A percentile compares a stretch with the other conserved stretches of the same genome.
Conservation (phyloP, 208 protist genomes). For the Acanthamoeba lugdunensis region DNA sequence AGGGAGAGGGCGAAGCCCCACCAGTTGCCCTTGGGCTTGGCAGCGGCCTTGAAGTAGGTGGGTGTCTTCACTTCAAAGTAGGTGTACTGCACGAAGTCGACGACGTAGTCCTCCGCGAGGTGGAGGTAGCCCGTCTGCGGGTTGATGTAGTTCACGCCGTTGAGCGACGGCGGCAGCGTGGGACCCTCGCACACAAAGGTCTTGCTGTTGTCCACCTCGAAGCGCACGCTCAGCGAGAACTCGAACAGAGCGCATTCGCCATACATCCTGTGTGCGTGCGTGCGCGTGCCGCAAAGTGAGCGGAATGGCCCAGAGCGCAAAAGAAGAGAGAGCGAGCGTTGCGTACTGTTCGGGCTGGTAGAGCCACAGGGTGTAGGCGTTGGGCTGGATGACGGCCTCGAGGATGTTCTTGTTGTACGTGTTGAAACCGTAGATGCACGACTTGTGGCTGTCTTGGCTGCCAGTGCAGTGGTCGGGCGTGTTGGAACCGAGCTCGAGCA, state of each 20-base stretch:
- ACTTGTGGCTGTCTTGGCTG: not conserved
- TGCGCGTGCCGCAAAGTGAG: not conserved
- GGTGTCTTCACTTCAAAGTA: not conserved
- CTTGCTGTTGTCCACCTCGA: constrained; percentile 24
- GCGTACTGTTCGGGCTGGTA: constrained; percentile 65
- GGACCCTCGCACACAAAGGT: constrained; percentile 22
- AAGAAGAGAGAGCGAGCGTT: not conserved
- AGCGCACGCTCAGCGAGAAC: constrained; percentile 70
- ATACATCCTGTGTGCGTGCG: not conserved
- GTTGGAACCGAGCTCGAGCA: constrained; percentile 49
- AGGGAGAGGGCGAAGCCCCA: constrained; percentile 54
- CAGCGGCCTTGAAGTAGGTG: constrained; percentile 67
- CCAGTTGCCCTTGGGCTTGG: not conserved
- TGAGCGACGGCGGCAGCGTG: constrained; percentile 53
- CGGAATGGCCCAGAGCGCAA: not conserved
- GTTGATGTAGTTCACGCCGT: constrained; percentile 67
- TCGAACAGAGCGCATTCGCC: constrained; percentile 65
- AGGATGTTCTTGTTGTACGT: constrained; percentile 69
- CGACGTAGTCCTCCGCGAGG: constrained; percentile 28
- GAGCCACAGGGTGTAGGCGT: constrained; percentile 69
- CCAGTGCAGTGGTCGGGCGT: constrained; percentile 12
- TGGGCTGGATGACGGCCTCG: constrained; percentile 44
- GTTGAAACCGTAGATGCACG: constrained; percentile 63
- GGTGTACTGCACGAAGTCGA: constrained; percentile 66
- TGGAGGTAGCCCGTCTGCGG: constrained; percentile 39